Evolutionary conservation across 257 asterid species (phyloP), one percentile per base, ranked within the genome.

Genomic region (Dorcoceras hygrometricum): DNA sequence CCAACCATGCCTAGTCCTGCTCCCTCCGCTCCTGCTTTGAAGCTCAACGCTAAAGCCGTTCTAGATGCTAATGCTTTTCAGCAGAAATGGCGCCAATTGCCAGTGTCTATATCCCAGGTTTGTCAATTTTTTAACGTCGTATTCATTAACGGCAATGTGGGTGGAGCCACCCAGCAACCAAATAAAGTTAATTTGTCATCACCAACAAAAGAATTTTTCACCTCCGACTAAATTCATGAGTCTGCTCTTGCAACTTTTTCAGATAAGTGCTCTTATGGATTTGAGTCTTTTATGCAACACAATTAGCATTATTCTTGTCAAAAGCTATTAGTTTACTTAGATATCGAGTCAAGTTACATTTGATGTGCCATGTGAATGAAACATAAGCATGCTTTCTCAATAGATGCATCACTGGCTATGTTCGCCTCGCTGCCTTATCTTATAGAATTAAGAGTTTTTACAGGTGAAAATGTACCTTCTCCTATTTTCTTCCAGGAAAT

Each of bases 21-120:
- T 64, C 82, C 93, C 32, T 63, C 79, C 24, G 73, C 88, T 76
- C 73, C 95, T 43, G 75, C 80, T 34, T 75, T 93, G 83, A 80
- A 77, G 77, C 95, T 93, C 29, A 85, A 81, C 73, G 77, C 90
- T 25, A 90, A 88, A 78, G 95, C 97, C 71, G 70, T 74, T 76
- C 62, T 90, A 62, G 96, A 84, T 75, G 78, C 97, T 20, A 86
- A 65, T 28, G 74, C 80, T 43, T 93, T 90, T 82, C 99, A 93
- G 95, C 96, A 86, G 86, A 93, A 88, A 80, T 90, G 99, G 99
- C 94, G 97, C 65, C 96, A 88, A 67, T 81, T 86, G 18, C 90
- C 94, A 55, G 82, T 85, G 60, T 83, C 92, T 18, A 8, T 77
- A 48, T 81, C 92, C 50, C 94, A 87, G 95, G 98, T 87, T 76